Base-by-base conservation (phyloP, 2,329 filamentous ascomycete genomes). In the Tolypocladium pustulatum region DNA sequence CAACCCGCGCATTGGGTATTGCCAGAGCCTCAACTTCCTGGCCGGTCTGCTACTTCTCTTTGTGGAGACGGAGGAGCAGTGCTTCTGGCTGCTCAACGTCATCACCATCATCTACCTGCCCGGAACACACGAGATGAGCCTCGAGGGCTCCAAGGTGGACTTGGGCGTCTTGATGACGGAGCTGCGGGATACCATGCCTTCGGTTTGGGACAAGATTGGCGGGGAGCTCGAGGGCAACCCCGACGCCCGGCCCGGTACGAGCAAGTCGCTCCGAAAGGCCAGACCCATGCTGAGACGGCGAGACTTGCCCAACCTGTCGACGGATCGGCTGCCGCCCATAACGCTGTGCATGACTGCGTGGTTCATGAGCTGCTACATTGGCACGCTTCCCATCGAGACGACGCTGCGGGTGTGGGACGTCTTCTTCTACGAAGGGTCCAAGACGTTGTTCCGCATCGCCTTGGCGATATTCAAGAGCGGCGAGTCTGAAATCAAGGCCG, bases 361-460 rank as follows among this genome's bases (percentile, higher is more conserved):
- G 93, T 95, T 97, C 72, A 97, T 97, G 93, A 95, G 90, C 55
- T 89, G 94, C 66, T 97, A 94, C 72, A 94, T 97, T 61, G 91
- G 92, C 57, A 96, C 90, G 0, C 77, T 97, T 22, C 93, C 93
- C 2, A 91, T 96, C 61, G 93, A 97, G 74, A 91, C 88, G 22
- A 93, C 92, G 0, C 81, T 97, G 22, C 88, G 93, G 9, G 90
- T 97, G 1, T 97, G 93, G 93, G 93, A 97, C 66, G 85, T 91
- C 1, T 92, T 97, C 69, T 96, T 97, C 71, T 96, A 95, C 72
- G 93, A 97, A 73, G 93, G 93, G 4, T 91, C 89, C 55, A 95
- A 94, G 71, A 96, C 91, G 0, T 82, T 97, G 8, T 97, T 97
- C 76, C 89, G 92, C 54, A 90, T 96, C 59, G 91, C 93, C 0